Evolutionary conservation across 2,329 filamentous ascomycete genomes (phyloP), one percentile per base, ranked within the genome.

Genomic region (Aotearoamyces nothofagi): DNA sequence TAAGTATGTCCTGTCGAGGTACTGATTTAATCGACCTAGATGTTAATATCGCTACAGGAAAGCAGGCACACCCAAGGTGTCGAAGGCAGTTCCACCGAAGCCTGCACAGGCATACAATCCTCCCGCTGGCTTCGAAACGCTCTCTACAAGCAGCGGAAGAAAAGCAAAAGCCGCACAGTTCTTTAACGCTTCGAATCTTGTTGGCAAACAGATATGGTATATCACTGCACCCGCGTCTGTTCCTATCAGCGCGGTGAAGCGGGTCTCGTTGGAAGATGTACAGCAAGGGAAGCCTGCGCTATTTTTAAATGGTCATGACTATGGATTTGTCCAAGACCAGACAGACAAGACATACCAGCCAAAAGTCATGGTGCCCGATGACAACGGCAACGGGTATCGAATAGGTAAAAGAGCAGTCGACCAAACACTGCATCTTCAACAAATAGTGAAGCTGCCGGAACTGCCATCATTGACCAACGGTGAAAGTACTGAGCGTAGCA

Each of bases 171-270:
- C 29, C 11, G 19, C 34, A 7, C 55, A 64, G 13, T 52, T 76
- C 30, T 70, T 79, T 41, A 63, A 57, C 42, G 58, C 66, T 33
- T 61, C 63, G 31, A 66, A 69, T 40, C 48, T 76, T 5, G 56
- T 70, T 32, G 75, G 74, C 37, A 83, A 82, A 56, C 73, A 84
- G 47, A 60, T 84, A 34, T 86, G 78, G 79, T 80, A 83, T 49
- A 81, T 86, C 41, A 80, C 75, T 7, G 73, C 76, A 3, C 79
- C 79, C 2, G 66, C 71, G 5, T 69, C 69, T 8, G 56, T 83
- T 3, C 70, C 78, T n/a, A 63, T 84, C 32, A 69, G 67, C 8
- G 61, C 76, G 1, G 55, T 84, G 26, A 66, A 72, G 45, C 63
- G 74, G 38, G 56, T 82, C 35, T 63, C 73, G 20, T 63, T 81